These are phyloP conservation scores for Monilinia fructigena DNA, from an alignment of 2,329 filamentous ascomycete species.

Conservation along the genomic window DNA sequence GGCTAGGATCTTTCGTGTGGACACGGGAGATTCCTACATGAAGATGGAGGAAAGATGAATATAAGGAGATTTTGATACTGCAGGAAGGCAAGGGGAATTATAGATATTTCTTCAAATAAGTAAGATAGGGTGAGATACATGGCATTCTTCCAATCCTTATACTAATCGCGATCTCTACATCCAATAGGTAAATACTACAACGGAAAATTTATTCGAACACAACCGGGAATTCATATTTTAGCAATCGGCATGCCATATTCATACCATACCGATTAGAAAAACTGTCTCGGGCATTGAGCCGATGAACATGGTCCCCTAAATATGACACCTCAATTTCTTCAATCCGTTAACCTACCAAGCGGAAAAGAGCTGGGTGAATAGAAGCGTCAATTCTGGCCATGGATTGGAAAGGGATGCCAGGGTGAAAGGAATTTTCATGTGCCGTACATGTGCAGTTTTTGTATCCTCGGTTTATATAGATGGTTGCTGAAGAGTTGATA, in stretches of 20 bases:
- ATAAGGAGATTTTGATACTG: neutral
- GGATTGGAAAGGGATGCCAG: neutral
- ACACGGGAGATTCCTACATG: neutral
- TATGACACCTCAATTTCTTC: conserved; percentile 15
- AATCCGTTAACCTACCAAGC: neutral
- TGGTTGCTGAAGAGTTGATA: neutral
- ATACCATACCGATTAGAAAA: neutral
- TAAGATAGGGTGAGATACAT: neutral
- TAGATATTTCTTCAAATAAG: neutral
- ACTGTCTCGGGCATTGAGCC: conserved; percentile 11
- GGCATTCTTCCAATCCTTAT: neutral
- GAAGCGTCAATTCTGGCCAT: neutral
- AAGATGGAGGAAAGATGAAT: neutral
- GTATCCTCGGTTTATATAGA: conserved; percentile 9
- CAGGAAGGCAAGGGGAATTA: neutral
- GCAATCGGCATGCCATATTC: neutral
- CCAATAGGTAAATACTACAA: neutral
- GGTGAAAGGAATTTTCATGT: conserved; percentile 3
- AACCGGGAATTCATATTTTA: neutral
- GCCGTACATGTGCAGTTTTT: neutral
- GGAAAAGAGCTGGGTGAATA: neutral
- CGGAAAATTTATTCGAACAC: neutral
- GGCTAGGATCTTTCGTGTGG: neutral
- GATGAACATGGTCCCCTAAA: conserved; percentile 2
- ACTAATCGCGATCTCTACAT: neutral